phyloP scores from a whole-genome alignment of 2,329 filamentous ascomycete genomes.

The Alternaria conjuncta region DNA sequence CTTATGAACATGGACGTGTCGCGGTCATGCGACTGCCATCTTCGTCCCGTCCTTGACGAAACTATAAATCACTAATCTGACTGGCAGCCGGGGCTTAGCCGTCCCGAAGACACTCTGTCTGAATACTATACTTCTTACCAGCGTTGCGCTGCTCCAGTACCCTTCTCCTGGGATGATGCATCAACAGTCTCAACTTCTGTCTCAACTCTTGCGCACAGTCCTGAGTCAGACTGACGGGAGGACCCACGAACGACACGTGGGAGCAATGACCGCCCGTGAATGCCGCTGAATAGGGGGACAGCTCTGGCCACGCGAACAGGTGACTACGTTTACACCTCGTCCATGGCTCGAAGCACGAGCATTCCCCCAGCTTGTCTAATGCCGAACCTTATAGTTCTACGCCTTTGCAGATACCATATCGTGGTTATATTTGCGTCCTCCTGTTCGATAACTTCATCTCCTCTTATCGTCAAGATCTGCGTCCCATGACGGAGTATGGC shows the following conservation, averaged over 20 bases:
- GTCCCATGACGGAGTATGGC: not conserved
- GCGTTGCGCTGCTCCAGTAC: not conserved
- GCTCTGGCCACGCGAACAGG: not conserved
- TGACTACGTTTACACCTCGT: not conserved
- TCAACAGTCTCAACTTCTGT: conserved; percentile 1
- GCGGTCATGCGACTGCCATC: not conserved
- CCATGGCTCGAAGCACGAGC: not conserved
- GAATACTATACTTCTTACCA: not conserved
- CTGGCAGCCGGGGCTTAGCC: not conserved
- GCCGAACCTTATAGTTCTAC: not conserved
- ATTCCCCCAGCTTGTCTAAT: not conserved
- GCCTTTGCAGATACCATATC: not conserved
- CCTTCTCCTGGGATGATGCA: conserved; percentile 4
- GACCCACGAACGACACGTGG: conserved; percentile 24
- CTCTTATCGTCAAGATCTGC: not conserved
- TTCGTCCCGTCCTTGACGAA: not conserved
- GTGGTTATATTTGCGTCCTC: not conserved
- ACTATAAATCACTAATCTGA: not conserved
- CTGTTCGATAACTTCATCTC: not conserved
- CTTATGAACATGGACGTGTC: conserved; percentile 1
- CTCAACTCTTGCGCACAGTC: not conserved
- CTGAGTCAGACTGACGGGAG: conserved; percentile 14
- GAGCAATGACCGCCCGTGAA: conserved; percentile 21
- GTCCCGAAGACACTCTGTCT: not conserved
- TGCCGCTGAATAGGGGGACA: conserved; percentile 16